phyloP scores from a whole-genome alignment of 2,329 filamentous ascomycete species.

The Fusarium xyrophilum region DNA sequence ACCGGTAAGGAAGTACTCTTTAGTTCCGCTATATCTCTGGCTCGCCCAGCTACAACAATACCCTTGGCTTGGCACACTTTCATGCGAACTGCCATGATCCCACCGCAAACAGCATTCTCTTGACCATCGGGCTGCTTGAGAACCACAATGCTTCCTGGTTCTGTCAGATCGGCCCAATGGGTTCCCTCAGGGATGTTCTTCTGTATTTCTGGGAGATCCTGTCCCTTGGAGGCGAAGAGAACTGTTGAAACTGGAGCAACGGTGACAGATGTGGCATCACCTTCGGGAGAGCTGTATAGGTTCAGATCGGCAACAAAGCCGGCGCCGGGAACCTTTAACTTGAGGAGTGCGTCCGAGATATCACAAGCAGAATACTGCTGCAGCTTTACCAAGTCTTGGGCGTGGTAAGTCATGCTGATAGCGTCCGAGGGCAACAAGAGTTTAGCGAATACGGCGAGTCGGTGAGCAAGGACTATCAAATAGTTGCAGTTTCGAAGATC shows the following conservation, averaged over 20 bases:
- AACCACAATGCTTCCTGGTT: conserved; percentile 67
- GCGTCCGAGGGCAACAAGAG: conserved; percentile 12
- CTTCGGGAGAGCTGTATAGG: conserved; percentile 43
- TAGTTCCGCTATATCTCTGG: conserved; percentile 70
- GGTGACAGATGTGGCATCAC: conserved; percentile 40
- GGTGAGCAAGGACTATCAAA: conserved; percentile 23
- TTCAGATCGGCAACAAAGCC: conserved; percentile 69
- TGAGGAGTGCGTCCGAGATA: conserved; percentile 76
- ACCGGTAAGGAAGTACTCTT: conserved; percentile 62
- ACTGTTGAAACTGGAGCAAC: conserved; percentile 67
- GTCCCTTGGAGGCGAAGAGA: conserved; percentile 66
- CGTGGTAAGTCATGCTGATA: conserved; percentile 33
- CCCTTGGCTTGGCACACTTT: conserved; percentile 65
- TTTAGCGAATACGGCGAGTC: conserved; percentile 25
- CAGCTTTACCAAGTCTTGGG: conserved; percentile 42
- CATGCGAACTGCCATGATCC: conserved; percentile 77
- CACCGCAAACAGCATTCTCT: conserved; percentile 75
- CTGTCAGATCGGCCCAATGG: conserved; percentile 73
- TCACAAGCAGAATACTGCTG: conserved; percentile 58
- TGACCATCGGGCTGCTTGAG: conserved; percentile 71
- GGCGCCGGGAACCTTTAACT: conserved; percentile 69
- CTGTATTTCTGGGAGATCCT: conserved; percentile 41
- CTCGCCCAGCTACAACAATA: conserved; percentile 71
- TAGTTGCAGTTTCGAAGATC: conserved; percentile 13
- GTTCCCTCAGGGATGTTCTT: conserved; percentile 63